Evolutionary conservation across 1,139 yeast species (phyloP), one percentile per base, ranked within the genome.

Genomic region (Sugiyamaella neomexicana): DNA sequence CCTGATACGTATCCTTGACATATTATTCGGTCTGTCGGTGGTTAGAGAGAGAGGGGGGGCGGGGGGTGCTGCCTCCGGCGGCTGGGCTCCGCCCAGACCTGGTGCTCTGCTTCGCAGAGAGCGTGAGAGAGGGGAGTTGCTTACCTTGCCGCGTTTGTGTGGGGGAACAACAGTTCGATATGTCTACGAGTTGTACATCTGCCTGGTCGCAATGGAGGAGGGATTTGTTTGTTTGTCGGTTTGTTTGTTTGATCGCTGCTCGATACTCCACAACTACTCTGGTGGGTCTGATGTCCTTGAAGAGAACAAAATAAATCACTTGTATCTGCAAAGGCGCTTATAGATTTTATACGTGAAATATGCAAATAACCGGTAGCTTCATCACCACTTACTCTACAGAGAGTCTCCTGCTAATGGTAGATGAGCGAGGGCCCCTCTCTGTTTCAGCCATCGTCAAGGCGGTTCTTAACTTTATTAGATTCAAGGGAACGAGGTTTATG

Each of bases 361-460:
- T 44, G 47, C 47, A 13, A 44, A 32, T 44, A 44, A 17, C 39
- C 39, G 47, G 42, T 29, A 29, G 34, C n/a, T n/a, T n/a, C 34
- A 29, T 9, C n/a, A 29, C 25, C 25, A 20, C 5, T 20, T 5
- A 5, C 25, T 5, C n/a, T 27, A 32, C 37, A 13, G 12, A 32
- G 37, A n/a, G 16, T 34, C 15, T 6, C 16, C 16, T 12, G 38
- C n/a, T 34, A 13, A 34, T 34, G n/a, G 12, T 34, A 12, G n/a
- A 10, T 34, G 38, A 16, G 38, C 38, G 13, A 34, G 38, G 38
- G 16, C 5, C 25, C n/a, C n/a, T n/a, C 25, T 34, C 5, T 12
- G 38, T 34, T 13, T 34, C 38, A 34, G 16, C 16, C 16, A 16
- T 29, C n/a, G 34, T 12, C 34, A 29, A 29, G 34, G 34, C 34